These are phyloP conservation scores for Fragilaria crotonensis DNA, from an alignment of 108 stramenopile species.

Conservation along the genomic window DNA sequence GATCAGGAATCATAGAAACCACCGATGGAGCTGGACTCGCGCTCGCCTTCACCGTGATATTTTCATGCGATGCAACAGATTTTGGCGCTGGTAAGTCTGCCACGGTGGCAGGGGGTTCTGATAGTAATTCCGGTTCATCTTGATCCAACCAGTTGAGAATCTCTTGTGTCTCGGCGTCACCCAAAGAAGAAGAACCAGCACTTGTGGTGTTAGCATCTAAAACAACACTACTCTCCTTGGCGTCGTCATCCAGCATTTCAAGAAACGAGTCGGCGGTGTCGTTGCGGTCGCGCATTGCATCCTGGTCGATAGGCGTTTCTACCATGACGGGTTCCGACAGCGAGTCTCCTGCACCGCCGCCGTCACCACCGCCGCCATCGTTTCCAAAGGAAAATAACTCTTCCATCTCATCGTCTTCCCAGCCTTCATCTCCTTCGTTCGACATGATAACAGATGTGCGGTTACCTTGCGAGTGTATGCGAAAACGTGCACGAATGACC, in stretches of 20 bases:
- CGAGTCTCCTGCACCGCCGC: background rate
- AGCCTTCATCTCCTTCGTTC: slow-evolving; percentile 6
- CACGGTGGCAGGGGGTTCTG: background rate
- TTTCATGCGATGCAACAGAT: background rate
- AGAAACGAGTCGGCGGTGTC: slow-evolving; percentile 31
- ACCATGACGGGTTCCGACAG: background rate
- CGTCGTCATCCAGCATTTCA: slow-evolving; percentile 21
- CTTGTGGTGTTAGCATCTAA: background rate
- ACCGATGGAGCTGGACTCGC: slow-evolving; percentile 4
- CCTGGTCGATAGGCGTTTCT: background rate
- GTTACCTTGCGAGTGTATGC: no score
- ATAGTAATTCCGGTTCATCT: slow-evolving; percentile 26
- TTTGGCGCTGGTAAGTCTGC: background rate
- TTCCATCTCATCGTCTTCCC: slow-evolving; percentile 41
- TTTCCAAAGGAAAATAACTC: slow-evolving; percentile 47
- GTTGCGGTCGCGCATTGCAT: slow-evolving; percentile 3
- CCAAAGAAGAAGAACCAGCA: slow-evolving; percentile 1
- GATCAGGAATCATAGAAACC: slow-evolving; percentile 7
- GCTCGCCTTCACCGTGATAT: background rate
- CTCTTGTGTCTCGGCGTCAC: slow-evolving; percentile 59
- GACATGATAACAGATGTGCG: background rate
- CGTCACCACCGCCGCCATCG: slow-evolving; percentile 7
- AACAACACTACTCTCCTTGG: slow-evolving; percentile 4
- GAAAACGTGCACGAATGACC: no score
- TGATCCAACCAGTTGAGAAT: slow-evolving; percentile 77